Evolutionary conservation across 495 filamentous ascomycete genomes (phyloP), one percentile per base, ranked within the genome.

Genomic region (Recurvomyces mirabilis): DNA sequence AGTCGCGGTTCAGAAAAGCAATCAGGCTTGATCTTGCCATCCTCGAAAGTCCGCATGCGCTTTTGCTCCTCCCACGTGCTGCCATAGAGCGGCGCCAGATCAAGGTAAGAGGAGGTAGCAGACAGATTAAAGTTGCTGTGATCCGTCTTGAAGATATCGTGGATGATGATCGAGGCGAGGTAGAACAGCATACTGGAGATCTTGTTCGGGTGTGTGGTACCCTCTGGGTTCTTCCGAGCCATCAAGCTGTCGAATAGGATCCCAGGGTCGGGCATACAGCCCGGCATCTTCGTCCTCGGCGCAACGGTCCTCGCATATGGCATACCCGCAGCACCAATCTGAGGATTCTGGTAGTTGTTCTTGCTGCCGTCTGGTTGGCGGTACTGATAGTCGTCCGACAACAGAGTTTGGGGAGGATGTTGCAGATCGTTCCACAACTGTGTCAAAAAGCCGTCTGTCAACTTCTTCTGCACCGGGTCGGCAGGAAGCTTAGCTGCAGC

Each of bases 161-260:
- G 87, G 54, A 91, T 93, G 48, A 94, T 88, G 43, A 93, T 84
- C 13, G 78, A 83, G 5, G 86, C 87, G 58, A 87, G 74, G 52
- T 95, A 88, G 70, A 87, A 95, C 11, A 95, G 65, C 43, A 93
- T 71, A 55, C 83, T 89, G 1, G 87, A 93, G 15, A 93, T 79
- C 51, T 83, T 82, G 55, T 82, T 88, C 4, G 80, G 76, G 62
- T 84, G 79, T 13, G 41, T 20, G 5, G n/a, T 37, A 35, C 78
- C 69, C 46, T 76, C 71, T 43, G 70, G 77, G 12, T 70, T 59
- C 38, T 75, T 72, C 21, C 83, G 69, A 31, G 70, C 72, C 66
- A 86, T 72, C 4, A 86, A 57, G 18, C 75, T 73, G 57, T 94
- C 88, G 47, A 88, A 95, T 20, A 95, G 68, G 3, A 80, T 70